These are phyloP conservation scores for Salix arbutifolia DNA, from an alignment of 345 rosid species.

Conservation along the genomic window DNA sequence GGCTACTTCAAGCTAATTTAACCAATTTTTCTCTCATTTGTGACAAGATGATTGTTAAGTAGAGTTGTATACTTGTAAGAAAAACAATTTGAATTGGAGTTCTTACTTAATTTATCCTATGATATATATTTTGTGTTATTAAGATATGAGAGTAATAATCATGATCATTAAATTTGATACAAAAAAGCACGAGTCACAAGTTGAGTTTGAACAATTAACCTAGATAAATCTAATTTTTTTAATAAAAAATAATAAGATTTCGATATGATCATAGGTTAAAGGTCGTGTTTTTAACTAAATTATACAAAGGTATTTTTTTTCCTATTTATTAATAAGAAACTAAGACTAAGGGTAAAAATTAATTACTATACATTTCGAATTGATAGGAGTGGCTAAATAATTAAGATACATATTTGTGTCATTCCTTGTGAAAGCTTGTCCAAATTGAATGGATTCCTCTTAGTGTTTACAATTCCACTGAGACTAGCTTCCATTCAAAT, in stretches of 20 bases:
- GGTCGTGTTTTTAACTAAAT: no score
- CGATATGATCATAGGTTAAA: no score
- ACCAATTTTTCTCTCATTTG: not conserved
- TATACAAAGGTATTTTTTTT: no score
- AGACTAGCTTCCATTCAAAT: conserved; percentile 8
- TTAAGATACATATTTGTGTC: not conserved
- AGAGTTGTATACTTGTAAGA: not conserved
- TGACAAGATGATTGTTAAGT: not conserved
- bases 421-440: not conserved
- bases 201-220: no score
- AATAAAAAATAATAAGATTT: no score
- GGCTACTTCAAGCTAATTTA: not conserved
- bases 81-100: not conserved
- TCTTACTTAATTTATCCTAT: not conserved
- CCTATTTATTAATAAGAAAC: no score
- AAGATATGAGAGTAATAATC: not conserved
- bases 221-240: no score
- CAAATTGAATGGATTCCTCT: not conserved
- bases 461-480: not conserved
- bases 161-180: no score
- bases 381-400: not conserved
- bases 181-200: no score
- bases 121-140: not conserved
- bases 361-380: no score
- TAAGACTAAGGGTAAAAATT: no score